A percentile compares a stretch with the other conserved stretches of the same genome.
These are phyloP conservation scores for Phylloporus sp. DNA, from an alignment of 768 basidiomycete species.

Conservation along the genomic window DNA sequence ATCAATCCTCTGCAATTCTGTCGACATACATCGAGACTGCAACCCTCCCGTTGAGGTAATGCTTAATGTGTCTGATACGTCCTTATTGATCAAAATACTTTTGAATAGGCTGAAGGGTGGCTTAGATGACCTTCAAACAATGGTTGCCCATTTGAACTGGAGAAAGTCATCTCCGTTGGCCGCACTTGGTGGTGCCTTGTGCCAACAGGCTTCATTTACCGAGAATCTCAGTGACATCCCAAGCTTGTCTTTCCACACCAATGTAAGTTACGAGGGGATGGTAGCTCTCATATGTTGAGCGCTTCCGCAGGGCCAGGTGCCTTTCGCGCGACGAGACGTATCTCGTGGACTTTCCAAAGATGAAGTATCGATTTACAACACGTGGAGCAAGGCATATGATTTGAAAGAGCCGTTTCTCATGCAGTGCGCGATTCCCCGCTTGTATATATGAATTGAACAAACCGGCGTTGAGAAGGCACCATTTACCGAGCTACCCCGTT, in stretches of 20 bases:
- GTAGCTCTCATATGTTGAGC: neutral
- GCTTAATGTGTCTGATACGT: neutral
- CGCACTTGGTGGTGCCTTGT: constrained; percentile 54
- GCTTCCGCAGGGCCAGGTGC: constrained; percentile 15
- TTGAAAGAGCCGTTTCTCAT: constrained; percentile 31
- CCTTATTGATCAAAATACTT: neutral
- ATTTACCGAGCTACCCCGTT: constrained; percentile 52
- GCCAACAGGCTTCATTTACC: constrained; percentile 29
- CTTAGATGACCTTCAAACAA: constrained; percentile 39
- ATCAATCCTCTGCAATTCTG: constrained; percentile 55
- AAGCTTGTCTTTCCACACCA: constrained; percentile 40
- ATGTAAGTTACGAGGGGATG: constrained; percentile 13
- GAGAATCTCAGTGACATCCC: constrained; percentile 29
- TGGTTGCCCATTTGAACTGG: constrained; percentile 50
- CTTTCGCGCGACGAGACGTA: constrained; percentile 48
- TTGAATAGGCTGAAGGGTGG: constrained; percentile 33
- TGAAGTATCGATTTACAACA: constrained; percentile 36
- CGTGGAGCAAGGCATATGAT: constrained; percentile 33
- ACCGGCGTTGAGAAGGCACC: constrained; percentile 35
- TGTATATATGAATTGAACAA: constrained; percentile 3
- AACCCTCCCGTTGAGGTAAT: constrained; percentile 59
- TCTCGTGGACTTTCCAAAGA: constrained; percentile 53
- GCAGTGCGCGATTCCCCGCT: constrained; percentile 32
- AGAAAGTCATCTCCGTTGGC: constrained; percentile 51
- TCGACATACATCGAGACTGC: constrained; percentile 55